phyloP scores from a whole-genome alignment of 306 rosid species.

The Begonia peltatifolia region DNA sequence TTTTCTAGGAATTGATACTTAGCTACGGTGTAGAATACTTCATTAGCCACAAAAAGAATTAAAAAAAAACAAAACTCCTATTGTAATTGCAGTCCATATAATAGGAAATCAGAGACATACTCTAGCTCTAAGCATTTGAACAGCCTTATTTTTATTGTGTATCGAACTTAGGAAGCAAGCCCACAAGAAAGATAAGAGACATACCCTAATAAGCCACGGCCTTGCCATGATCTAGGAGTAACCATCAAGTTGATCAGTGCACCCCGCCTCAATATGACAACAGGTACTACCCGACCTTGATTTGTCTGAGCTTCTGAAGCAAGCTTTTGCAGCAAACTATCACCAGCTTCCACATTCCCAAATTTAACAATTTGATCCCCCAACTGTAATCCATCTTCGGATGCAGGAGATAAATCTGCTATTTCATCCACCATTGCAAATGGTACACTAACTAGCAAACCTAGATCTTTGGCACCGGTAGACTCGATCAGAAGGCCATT shows the following conservation, averaged over 20 bases:
- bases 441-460: conserved; percentile 43
- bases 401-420: conserved; percentile 77
- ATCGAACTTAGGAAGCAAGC: conserved; percentile 8
- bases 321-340: conserved; percentile 51
- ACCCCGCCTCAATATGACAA: conserved; percentile 65
- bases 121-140: too few relatives aligned
- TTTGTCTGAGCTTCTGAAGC: conserved; percentile 66
- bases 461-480: conserved; percentile 21
- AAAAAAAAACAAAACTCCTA: too few relatives aligned
- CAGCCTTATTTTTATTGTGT: background rate
- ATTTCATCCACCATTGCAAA: conserved; percentile 89
- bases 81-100: too few relatives aligned
- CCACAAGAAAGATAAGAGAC: conserved; percentile 2
- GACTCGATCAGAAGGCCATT: conserved; percentile 23
- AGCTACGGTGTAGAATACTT: too few relatives aligned
- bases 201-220: conserved; percentile 92
- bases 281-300: conserved; percentile 35
- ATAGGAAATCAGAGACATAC: too few relatives aligned
- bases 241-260: conserved; percentile 38
- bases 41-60: too few relatives aligned
- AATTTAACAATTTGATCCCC: conserved; percentile 85
- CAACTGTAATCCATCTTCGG: conserved; percentile 78
- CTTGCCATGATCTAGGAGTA: conserved; percentile 91
- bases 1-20: too few relatives aligned
- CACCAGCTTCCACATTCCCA: conserved; percentile 76